phyloP scores from a whole-genome alignment of 2,329 filamentous ascomycete genomes.

The Penicillium sp. region DNA sequence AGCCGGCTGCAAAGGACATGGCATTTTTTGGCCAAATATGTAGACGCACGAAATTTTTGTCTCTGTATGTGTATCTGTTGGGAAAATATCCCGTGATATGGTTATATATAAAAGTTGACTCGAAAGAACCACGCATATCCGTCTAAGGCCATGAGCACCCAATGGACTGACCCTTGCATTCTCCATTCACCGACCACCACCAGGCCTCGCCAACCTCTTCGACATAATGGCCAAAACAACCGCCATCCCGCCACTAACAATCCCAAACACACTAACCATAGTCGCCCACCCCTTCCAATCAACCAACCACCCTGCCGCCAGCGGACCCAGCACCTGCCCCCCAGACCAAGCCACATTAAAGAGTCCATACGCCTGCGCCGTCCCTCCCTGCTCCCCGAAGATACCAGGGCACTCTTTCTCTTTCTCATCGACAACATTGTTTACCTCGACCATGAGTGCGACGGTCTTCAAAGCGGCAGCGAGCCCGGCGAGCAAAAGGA shows the following conservation, averaged over 20 bases:
- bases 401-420: slow-evolving; percentile 54
- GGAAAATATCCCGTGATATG: neutral
- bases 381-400: slow-evolving; percentile 61
- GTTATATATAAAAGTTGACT: neutral
- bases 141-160: neutral
- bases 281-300: slow-evolving; percentile 55
- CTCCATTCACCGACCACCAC: slow-evolving; percentile 7
- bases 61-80: neutral
- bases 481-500: slow-evolving; percentile 65
- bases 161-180: neutral
- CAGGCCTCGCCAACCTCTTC: slow-evolving; percentile 28
- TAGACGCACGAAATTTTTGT: neutral
- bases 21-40: neutral
- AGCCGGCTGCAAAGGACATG: neutral
- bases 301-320: slow-evolving; percentile 56
- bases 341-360: slow-evolving; percentile 60
- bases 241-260: slow-evolving; percentile 55
- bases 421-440: slow-evolving; percentile 59
- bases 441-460: slow-evolving; percentile 73
- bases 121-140: neutral
- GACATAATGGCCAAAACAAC: slow-evolving; percentile 42
- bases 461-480: slow-evolving; percentile 63
- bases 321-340: slow-evolving; percentile 57
- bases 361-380: slow-evolving; percentile 64
- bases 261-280: slow-evolving; percentile 57